These are phyloP conservation scores for Cladosporium cucumerinum DNA, from an alignment of 2,329 filamentous ascomycete genomes.

Conservation along the genomic window DNA sequence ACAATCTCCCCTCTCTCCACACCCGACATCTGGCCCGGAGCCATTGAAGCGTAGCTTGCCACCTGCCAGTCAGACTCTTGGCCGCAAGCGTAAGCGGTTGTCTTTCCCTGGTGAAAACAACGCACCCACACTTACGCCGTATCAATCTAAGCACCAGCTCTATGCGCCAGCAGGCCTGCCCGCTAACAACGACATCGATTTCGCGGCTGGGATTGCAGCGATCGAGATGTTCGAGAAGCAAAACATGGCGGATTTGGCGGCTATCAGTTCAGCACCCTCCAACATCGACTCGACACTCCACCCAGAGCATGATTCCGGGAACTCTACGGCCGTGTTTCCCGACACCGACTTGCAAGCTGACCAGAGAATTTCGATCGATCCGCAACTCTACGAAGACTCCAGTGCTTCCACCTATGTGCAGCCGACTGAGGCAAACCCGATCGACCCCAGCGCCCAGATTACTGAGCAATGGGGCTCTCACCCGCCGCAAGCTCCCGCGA, in stretches of 20 bases:
- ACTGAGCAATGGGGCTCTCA: background rate
- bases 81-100: constrained; percentile 17
- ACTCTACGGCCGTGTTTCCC: background rate
- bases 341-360: background rate
- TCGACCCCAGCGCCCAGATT: background rate
- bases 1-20: background rate
- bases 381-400: background rate
- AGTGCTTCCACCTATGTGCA: background rate
- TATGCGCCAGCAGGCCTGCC: background rate
- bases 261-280: background rate
- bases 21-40: background rate
- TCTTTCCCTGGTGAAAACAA: constrained; percentile 11
- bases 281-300: background rate
- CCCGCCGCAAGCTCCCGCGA: background rate
- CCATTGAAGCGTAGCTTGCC: constrained; percentile 17
- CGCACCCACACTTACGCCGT: background rate
- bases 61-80: background rate
- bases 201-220: background rate
- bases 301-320: background rate
- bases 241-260: background rate
- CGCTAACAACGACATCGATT: background rate
- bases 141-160: background rate
- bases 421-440: background rate
- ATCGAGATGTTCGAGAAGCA: background rate
- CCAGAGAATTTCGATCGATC: background rate